phyloP scores from a whole-genome alignment of 2,329 filamentous ascomycete species.

The Pestalotiopsis sp. region DNA sequence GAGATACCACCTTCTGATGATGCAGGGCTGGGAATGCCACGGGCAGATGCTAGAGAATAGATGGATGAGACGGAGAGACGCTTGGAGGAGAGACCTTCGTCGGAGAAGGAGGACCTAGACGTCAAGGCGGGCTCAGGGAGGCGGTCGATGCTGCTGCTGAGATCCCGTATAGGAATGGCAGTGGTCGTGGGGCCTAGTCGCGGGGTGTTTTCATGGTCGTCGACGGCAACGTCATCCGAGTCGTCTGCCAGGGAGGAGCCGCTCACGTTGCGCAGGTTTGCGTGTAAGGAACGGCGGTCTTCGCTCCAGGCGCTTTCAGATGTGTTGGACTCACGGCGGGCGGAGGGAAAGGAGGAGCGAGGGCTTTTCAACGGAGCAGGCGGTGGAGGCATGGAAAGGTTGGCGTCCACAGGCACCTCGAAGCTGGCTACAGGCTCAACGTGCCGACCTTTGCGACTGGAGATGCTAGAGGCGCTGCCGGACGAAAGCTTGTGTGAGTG shows the following conservation, averaged over 20 bases:
- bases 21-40: slow-evolving; percentile 54
- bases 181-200: slow-evolving; percentile 40
- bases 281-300: slow-evolving; percentile 23
- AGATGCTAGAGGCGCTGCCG: slow-evolving; percentile 29
- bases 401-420: slow-evolving; percentile 60
- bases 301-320: slow-evolving; percentile 44
- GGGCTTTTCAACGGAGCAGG: slow-evolving; percentile 45
- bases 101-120: slow-evolving; percentile 49
- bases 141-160: slow-evolving; percentile 29
- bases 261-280: slow-evolving; percentile 23
- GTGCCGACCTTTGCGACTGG: slow-evolving; percentile 58
- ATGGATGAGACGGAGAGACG: slow-evolving; percentile 75
- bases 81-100: slow-evolving; percentile 55
- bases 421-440: slow-evolving; percentile 61
- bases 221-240: slow-evolving; percentile 47
- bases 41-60: slow-evolving; percentile 68
- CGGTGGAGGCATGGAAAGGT: slow-evolving; percentile 66
- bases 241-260: neutral
- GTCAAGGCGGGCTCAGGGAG: slow-evolving; percentile 54
- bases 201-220: slow-evolving; percentile 53
- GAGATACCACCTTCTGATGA: slow-evolving; percentile 51
- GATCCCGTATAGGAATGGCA: slow-evolving; percentile 23
- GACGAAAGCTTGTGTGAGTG: slow-evolving; percentile 45
- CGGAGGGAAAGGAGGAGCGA: slow-evolving; percentile 42
- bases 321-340: slow-evolving; percentile 45